Evolutionary conservation across 2,329 filamentous ascomycete genomes (phyloP), one percentile per base, ranked within the genome.

Genomic region (Alternaria triticina): DNA sequence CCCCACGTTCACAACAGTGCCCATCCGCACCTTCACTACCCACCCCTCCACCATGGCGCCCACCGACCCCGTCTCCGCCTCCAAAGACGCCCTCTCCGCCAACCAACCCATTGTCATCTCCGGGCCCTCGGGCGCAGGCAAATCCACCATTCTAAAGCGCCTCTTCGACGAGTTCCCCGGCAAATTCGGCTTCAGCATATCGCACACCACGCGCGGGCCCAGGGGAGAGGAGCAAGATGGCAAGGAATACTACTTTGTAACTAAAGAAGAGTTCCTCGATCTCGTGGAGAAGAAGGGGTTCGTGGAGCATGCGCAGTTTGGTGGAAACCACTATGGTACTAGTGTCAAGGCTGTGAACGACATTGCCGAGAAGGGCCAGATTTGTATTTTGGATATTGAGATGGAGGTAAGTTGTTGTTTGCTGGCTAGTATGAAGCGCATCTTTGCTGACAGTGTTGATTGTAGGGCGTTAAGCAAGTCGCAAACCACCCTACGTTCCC

Each of bases 311-410:
- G 94, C 94, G 58, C 84, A 91, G 78, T 97, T 97, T 79, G 90
- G 93, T 44, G 90, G 89, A 58, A 97, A 97, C 82, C 84, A 88
- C 75, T 97, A 97, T 82, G 94, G 94, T 60, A 97, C 94, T 6
- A 92, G 89, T 77, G 89, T 93, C 75, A 85, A 86, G 80, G 93
- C 93, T 27, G 93, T 97, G 67, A 87, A 90, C 79, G 88, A 92
- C 74, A 89, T 94, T 78, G 87, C 87, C 3, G 86, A 88, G 64
- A 88, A 90, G 82, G 90, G 89, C 17, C 86, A 86, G 74, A 88
- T 94, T 45, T 95, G 94, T 65, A 89, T 97, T 51, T 83, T 97
- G 70, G 95, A 98, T 79, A 98, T 97, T 77, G 95, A 97, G 86
- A 97, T 97, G 93, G 94, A 97, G 88, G 90, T 91, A 78, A 6